Evolutionary conservation across 2,329 filamentous ascomycete species (phyloP).

Genomic region (Huntiella omanensis): DNA sequence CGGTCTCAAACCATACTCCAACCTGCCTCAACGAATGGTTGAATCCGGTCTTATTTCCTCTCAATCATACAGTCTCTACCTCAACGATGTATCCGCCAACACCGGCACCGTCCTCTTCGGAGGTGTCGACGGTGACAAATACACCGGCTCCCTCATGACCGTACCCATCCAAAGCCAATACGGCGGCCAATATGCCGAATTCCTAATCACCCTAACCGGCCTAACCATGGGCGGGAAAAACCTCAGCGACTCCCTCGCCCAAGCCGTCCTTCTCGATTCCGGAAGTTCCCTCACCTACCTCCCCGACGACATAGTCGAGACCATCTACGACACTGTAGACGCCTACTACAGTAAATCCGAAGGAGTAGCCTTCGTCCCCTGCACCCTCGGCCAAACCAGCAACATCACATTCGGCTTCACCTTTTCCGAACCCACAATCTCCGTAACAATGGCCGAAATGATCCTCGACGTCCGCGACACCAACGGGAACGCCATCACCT

Average conservation of each 20-base stretch:
- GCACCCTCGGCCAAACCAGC: conserved; percentile 28
- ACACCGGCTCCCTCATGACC: conserved; percentile 40
- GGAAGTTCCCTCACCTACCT: conserved; percentile 51
- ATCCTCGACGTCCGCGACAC: conserved; percentile 32
- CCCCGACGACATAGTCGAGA: conserved; percentile 32
- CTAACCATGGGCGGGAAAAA: conserved; percentile 26
- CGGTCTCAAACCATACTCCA: conserved; percentile 38
- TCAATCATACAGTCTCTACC: conserved; percentile 55
- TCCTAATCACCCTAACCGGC: conserved; percentile 49
- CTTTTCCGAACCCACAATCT: conserved; percentile 34
- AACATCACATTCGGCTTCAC: conserved; percentile 23
- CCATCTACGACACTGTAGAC: conserved; percentile 38
- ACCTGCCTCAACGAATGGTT: conserved; percentile 48
- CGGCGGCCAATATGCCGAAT: conserved; percentile 35
- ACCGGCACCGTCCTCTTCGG: conserved; percentile 56
- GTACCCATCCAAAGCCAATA: conserved; percentile 42
- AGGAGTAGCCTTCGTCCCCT: conserved; percentile 43
- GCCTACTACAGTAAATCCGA: conserved; percentile 36
- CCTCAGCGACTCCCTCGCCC: conserved; percentile 29
- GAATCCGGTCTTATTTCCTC: conserved; percentile 41
- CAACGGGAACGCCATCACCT: conserved; percentile 28
- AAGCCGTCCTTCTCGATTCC: conserved; percentile 52
- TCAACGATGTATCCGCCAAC: conserved; percentile 49
- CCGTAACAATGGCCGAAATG: conserved; percentile 38
- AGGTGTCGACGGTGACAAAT: conserved; percentile 51